Percentiles rank a stretch among this genome's conserved stretches.
Conservation (phyloP, 345 rosid genomes). For the Sisymbrium irio region DNA sequence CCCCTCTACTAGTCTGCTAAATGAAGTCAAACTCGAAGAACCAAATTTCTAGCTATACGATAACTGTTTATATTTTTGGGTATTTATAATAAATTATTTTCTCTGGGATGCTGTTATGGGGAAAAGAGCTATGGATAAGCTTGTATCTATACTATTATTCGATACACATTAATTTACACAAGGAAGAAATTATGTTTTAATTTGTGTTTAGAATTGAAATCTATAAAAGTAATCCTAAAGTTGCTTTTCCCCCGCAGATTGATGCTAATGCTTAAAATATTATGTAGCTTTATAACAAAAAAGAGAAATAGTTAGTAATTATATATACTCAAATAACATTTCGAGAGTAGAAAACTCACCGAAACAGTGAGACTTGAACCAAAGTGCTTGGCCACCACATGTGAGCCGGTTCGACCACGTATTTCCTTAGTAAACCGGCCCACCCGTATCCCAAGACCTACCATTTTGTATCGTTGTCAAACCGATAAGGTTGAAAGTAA, state of each 20-base stretch:
- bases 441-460: conserved; percentile 92
- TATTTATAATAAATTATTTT: background rate
- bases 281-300: conserved; percentile 12
- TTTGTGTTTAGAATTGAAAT: background rate
- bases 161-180: background rate
- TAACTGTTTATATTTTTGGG: background rate
- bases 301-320: background rate
- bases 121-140: conserved; percentile 11
- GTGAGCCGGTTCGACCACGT: conserved; percentile 92
- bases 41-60: background rate
- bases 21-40: conserved; percentile 1
- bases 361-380: conserved; percentile 84
- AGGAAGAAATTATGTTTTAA: background rate
- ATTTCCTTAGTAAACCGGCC: conserved; percentile 88
- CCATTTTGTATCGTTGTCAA: background rate
- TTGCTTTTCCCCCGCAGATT: background rate
- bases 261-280: conserved; percentile 11
- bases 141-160: background rate
- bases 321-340: background rate
- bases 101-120: background rate
- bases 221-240: background rate
- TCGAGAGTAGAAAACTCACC: conserved; percentile 40
- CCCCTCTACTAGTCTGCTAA: too few relatives aligned
- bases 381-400: conserved; percentile 97
- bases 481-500: background rate